These are phyloP conservation scores for Solanum etuberosum DNA, from an alignment of 257 asterid species.

Conservation along the genomic window DNA sequence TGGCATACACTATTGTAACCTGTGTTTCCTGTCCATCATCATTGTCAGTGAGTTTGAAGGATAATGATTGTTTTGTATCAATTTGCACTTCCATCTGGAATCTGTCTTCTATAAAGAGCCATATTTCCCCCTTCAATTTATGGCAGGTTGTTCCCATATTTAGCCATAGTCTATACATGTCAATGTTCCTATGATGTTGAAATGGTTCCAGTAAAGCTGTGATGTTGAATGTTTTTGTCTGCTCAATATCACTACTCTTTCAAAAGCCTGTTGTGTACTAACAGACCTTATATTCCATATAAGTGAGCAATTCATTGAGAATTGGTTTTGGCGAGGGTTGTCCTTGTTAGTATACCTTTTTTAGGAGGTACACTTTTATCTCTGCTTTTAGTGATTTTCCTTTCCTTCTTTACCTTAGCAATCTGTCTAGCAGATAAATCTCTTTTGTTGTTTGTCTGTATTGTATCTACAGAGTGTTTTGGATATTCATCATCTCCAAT, in stretches of 20 bases:
- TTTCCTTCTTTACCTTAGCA: not conserved
- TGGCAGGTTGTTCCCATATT: not conserved
- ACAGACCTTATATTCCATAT: not conserved
- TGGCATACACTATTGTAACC: not conserved
- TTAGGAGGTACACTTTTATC: not conserved
- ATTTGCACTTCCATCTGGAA: not conserved
- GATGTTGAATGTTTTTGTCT: not conserved
- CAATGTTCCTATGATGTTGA: not conserved
- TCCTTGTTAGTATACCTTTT: not conserved
- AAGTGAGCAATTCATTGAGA: not conserved
- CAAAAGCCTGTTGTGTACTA: not conserved
- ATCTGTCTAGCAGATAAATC: not conserved
- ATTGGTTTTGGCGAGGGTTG: not conserved
- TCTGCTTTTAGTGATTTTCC: not conserved
- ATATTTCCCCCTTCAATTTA: not conserved
- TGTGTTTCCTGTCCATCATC: not conserved
- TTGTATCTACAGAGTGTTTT: not conserved
- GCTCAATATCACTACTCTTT: not conserved
- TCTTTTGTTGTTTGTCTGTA: not conserved
- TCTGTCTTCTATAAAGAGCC: not conserved
- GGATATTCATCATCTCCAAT: not conserved
- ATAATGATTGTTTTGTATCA: not conserved
- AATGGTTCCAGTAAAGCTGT: not conserved
- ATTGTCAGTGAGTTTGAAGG: not conserved
- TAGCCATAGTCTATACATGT: not conserved